Base-by-base conservation (phyloP, 164 flowering plant species). In the Piper longum region DNA sequence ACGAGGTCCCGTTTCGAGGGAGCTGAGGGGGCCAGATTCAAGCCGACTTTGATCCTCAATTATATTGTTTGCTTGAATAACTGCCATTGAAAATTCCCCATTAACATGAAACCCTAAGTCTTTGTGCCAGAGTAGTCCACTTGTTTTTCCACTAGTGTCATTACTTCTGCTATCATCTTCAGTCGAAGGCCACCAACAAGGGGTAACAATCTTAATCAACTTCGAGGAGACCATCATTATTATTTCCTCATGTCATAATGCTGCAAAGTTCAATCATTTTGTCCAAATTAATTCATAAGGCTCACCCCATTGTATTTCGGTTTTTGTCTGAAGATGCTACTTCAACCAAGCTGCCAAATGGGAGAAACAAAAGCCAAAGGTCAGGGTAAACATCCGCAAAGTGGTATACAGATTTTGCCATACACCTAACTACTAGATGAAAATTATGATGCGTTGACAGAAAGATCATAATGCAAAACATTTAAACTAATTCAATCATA, bases 51-150 rank as follows among this genome's bases (percentile, higher is more conserved):
- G 81, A 73, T 92, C 98, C 63, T 92, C 98, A 69, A 92, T 64
- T 60, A 83, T 61, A 66, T 48, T 80, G 61, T 92, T 92, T 13
- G 96, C 95, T 72, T 87, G 96, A 66, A 89, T 71, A 5, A 85
- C 91, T 1, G 91, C 96, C 96, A 91, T 89, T 0, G 96, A 91
- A 64, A 85, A 87, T 61, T 92, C 95, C 3, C 98, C 98, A 78
- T 75, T 74, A 13, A 74, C 82, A 73, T 89, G 98, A 4, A 56
- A 68, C 14, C 96, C 98, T 1, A 62, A 82, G 76, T 89, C 95
- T 65, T 83, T 92, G 61, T 87, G 82, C 96, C 95, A 92, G 73
- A 79, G 72, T 40, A 89, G 71, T 42, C 95, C 95, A 64, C 89
- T 83, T 57, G 69, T 61, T 16, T 83, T 69, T 5, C 96, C 91